phyloP scores from a whole-genome alignment of 176 grass and related monocot species.

The Calamus simplicifolius region DNA sequence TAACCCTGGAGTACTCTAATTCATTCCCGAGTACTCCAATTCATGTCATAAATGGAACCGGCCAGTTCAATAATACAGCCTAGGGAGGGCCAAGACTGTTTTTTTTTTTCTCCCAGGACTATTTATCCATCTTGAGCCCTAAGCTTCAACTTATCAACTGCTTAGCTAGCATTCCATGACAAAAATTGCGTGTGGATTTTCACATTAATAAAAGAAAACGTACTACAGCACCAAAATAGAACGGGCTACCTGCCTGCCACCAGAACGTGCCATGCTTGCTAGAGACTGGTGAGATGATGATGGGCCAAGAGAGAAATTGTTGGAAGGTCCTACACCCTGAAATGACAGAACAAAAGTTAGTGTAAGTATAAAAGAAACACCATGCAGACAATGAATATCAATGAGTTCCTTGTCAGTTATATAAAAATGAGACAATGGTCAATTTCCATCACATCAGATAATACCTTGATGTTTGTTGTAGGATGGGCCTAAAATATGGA shows the following conservation, averaged over 20 bases:
- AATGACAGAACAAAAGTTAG: conserved; percentile 7
- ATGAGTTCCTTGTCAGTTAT: no score
- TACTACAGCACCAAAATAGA: not conserved
- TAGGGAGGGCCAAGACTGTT: no score
- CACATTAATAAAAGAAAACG: not conserved
- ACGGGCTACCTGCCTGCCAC: conserved; percentile 43
- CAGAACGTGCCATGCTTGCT: conserved; percentile 16
- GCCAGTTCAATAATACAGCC: no score
- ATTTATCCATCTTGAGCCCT: no score
- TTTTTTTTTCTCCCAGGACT: no score
- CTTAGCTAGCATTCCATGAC: not conserved
- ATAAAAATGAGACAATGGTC: no score
- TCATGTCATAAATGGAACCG: no score
- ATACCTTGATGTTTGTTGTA: no score
- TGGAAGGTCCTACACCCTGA: conserved; percentile 35
- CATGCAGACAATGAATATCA: not conserved
- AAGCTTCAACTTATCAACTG: no score
- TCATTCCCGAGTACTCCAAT: no score
- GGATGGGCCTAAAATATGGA: conserved; percentile 21
- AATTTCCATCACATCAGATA: no score
- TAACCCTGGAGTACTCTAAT: no score
- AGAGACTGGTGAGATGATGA: conserved; percentile 21
- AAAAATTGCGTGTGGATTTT: not conserved
- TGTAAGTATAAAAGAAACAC: conserved; percentile 4
- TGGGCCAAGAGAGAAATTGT: conserved; percentile 21